Base-by-base conservation (phyloP, 306 rosid species). In the Mimosa bimucronata region DNA sequence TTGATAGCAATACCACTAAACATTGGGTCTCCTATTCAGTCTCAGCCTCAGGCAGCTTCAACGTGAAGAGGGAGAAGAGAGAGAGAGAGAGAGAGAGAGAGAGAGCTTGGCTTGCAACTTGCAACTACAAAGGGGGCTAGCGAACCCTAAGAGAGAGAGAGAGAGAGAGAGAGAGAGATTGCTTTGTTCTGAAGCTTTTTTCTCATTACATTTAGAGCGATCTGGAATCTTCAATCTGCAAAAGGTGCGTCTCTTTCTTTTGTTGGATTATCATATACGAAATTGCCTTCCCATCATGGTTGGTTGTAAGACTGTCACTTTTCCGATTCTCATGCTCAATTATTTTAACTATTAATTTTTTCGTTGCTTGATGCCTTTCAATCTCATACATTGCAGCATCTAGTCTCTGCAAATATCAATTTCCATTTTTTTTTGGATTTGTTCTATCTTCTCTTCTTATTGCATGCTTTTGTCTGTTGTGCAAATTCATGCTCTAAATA, bases 141-240 rank as follows among this genome's bases (percentile, higher is more conserved):
- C 75, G 79, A 90, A 90, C 97, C 97, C 97, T 89, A 87, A 67
- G 65, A 52, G 73, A 52, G 73, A 69, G 68, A 52, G 73, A 69
- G 68, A 38, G 76, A 29, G 64, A 52, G 73, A 52, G 73, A 69
- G 68, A 73, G 65, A 60, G 61, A 38, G 76, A 25, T 64, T 81
- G 77, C 83, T 86, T 85, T 65, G 74, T 80, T 80, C 80, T 88
- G 85, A 73, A 88, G 80, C 82, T 80, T 86, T 86, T 72, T 71
- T 73, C 48, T 74, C 85, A 78, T 85, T 88, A 76, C 90, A 79
- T 88, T 88, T 75, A 66, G 84, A 71, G 84, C 88, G 92, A 92
- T 92, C 93, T 90, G 83, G 92, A 86, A 83, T 88, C 86, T 79
- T 85, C 82, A 78, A 71, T 82, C 86, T 68, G 40, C 81, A 74